phyloP scores from a whole-genome alignment of 2,329 filamentous ascomycete genomes.

The Penicillium sp. region DNA sequence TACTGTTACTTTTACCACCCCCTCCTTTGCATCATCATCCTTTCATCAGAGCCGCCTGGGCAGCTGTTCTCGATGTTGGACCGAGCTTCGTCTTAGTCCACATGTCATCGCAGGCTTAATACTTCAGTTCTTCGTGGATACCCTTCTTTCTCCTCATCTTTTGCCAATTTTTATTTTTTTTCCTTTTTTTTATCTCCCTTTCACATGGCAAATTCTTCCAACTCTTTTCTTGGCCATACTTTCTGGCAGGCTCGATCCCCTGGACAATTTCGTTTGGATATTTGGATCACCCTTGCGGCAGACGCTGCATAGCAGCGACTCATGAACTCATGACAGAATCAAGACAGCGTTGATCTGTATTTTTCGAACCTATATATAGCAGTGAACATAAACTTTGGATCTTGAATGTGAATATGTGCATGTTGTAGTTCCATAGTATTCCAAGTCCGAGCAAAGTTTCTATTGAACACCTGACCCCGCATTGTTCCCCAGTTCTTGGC shows the following conservation, averaged over 20 bases:
- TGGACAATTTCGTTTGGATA: conserved; percentile 4
- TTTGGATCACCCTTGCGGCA: not conserved
- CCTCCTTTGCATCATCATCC: conserved; percentile 15
- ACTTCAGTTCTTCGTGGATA: conserved; percentile 28
- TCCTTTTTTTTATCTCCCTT: conserved; percentile 10
- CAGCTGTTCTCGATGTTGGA: conserved; percentile 22
- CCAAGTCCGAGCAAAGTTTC: no score
- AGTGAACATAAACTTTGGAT: not conserved
- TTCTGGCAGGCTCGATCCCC: not conserved
- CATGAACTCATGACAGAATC: conserved; percentile 17
- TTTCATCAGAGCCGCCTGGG: conserved; percentile 25
- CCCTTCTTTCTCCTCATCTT: conserved; percentile 20
- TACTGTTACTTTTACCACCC: not conserved
- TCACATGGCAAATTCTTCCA: conserved; percentile 13
- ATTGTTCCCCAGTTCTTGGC: conserved; percentile 7
- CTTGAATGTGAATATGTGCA: not conserved
- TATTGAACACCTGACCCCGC: not conserved
- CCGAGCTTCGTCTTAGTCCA: not conserved
- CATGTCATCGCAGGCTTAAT: conserved; percentile 22
- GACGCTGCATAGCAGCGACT: conserved; percentile 6
- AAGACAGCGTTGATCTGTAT: conserved; percentile 13
- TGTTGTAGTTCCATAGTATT: no score
- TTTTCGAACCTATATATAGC: not conserved
- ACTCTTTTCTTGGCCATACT: conserved; percentile 12
- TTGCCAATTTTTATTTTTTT: conserved; percentile 13